Conservation (phyloP, 306 rosid genomes). For the Quercus engelmannii region DNA sequence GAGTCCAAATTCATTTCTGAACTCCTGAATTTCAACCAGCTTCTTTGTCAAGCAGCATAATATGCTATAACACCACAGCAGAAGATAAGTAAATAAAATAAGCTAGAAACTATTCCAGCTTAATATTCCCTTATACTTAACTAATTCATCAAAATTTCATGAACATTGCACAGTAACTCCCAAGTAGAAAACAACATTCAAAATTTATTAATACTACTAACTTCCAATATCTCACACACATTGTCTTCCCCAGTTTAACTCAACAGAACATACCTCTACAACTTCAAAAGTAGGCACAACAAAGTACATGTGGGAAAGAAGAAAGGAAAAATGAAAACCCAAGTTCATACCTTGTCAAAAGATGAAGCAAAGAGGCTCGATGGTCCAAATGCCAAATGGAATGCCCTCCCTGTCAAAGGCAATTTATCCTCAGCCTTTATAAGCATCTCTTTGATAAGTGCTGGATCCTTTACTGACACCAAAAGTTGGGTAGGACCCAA, state of each 20-base stretch:
- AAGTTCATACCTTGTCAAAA: constrained; percentile 52
- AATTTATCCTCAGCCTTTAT: constrained; percentile 68
- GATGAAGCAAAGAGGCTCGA: constrained; percentile 76
- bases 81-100: background rate
- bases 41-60: too few species aligned
- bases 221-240: background rate
- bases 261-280: constrained; percentile 3
- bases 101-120: background rate
- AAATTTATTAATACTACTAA: background rate
- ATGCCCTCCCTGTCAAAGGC: constrained; percentile 62
- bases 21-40: too few species aligned
- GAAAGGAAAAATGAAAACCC: background rate
- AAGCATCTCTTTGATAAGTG: constrained; percentile 62
- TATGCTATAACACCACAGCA: background rate
- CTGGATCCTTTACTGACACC: constrained; percentile 73
- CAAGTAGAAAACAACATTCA: background rate
- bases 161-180: background rate
- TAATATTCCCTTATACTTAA: background rate
- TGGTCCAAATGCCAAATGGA: constrained; percentile 67
- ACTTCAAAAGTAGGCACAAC: background rate
- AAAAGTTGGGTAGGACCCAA: constrained; percentile 76
- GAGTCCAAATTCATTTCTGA: too few species aligned
- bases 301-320: background rate
- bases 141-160: background rate
- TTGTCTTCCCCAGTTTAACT: background rate